These are phyloP conservation scores for Podaxis mareebaensis DNA, from an alignment of 768 basidiomycete species.

Conservation along the genomic window DNA sequence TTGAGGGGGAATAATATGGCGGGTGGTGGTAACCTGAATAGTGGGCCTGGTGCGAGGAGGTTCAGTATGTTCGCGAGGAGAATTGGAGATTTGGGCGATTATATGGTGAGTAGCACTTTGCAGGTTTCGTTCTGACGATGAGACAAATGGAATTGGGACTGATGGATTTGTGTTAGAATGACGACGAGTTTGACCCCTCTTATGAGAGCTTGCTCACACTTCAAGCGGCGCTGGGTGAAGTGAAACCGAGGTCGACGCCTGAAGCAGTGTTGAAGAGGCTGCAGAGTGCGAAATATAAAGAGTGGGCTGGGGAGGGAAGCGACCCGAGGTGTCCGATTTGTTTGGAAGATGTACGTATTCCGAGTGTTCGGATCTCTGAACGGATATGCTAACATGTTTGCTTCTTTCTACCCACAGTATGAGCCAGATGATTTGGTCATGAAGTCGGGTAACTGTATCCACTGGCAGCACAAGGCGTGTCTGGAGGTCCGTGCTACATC, in stretches of 20 bases:
- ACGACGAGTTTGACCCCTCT: conserved; percentile 75
- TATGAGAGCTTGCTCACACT: conserved; percentile 70
- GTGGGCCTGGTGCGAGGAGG: not conserved
- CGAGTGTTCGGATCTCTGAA: not conserved
- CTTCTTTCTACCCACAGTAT: conserved; percentile 48
- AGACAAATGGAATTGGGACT: not conserved
- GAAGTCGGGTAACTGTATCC: conserved; percentile 68
- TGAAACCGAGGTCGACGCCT: conserved; percentile 62
- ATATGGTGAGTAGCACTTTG: conserved; percentile 29
- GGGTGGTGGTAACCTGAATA: not conserved
- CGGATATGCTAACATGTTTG: conserved; percentile 12
- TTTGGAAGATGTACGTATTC: conserved; percentile 70
- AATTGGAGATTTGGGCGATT: conserved; percentile 38
- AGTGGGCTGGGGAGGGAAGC: conserved; percentile 17
- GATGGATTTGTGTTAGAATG: conserved; percentile 44
- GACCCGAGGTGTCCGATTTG: conserved; percentile 84
- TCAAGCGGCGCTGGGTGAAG: conserved; percentile 66
- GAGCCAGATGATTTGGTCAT: conserved; percentile 58
- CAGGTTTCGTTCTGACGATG: not conserved
- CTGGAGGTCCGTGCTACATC: conserved; percentile 52
- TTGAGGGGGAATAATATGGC: not conserved
- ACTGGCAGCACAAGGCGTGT: conserved; percentile 82
- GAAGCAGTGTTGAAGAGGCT: conserved; percentile 58
- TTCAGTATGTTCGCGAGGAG: conserved; percentile 15
- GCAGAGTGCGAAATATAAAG: conserved; percentile 17